Evolutionary conservation across 2,329 filamentous ascomycete species (phyloP), one percentile per base, ranked within the genome.

Genomic region (Fusarium newnesense): DNA sequence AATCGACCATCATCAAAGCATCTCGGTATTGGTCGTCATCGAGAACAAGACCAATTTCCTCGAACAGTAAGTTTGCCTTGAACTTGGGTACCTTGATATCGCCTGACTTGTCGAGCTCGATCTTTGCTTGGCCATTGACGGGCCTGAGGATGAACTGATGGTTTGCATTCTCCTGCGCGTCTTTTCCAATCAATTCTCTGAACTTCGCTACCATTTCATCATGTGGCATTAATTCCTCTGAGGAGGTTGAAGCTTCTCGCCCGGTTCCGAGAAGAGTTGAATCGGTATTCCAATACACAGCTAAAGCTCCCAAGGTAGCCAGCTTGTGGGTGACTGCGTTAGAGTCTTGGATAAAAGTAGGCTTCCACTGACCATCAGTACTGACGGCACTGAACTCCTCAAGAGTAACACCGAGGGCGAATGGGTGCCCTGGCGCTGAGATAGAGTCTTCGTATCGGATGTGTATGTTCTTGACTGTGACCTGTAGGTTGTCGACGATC

Each of bases 241-340:
- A 60, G 9, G 77, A 59, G 4, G 76, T 72, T 7, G 76, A 67
- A 7, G 90, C 89, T 74, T 96, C 94, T 75, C 93, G 92, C 12
- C 95, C 95, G 9, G 93, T 91, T 18, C 95, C 94, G 47, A 98
- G 87, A 8, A 99, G 87, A 32, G 92, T 87, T 2, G 95, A 90
- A 81, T 99, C 96, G 3, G 96, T 99, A 81, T 99, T 97, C 96
- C 97, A 99, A 83, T 99, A 99, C 15, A 98, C 89, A 6, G 96
- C 95, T 57, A 99, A 84, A 9, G 95, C 94, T 37, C 94, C 94
- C 21, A 99, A 87, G 6, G 93, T 97, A 10, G 95, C 96, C 50
- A 99, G 87, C 83, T 99, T 99, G 85, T 99, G 94, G 28, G 95
- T 98, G 18, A 92, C 93, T 34, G 88, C 87, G 52, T 91, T 91